phyloP scores from a whole-genome alignment of 2,329 filamentous ascomycete genomes.

The Graphium sp. region DNA sequence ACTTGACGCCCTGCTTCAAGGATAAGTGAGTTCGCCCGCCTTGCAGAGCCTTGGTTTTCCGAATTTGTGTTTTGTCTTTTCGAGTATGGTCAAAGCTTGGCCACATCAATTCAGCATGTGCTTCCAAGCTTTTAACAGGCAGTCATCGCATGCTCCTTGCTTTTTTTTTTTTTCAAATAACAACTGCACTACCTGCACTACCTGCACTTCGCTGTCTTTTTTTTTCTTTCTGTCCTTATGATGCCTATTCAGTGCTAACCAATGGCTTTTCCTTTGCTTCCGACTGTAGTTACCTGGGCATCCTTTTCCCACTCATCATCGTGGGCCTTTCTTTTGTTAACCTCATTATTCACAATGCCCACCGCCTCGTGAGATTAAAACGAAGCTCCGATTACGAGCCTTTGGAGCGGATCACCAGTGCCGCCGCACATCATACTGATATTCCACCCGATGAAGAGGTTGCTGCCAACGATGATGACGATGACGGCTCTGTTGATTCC shows the following conservation, averaged over 20 bases:
- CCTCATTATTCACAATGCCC: slow-evolving; percentile 40
- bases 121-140: not conserved
- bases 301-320: slow-evolving; percentile 59
- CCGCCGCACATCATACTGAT: slow-evolving; percentile 28
- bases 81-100: no score
- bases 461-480: slow-evolving; percentile 38
- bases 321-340: slow-evolving; percentile 54
- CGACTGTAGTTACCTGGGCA: slow-evolving; percentile 52
- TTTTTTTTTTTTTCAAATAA: not conserved
- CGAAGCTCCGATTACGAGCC: slow-evolving; percentile 39
- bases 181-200: not conserved
- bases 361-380: slow-evolving; percentile 29
- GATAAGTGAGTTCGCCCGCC: slow-evolving; percentile 39
- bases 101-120: not conserved
- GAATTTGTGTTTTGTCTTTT: slow-evolving; percentile 1
- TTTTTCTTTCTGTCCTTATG: not conserved
- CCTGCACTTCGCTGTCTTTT: not conserved
- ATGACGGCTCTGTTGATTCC: no score
- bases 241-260: slow-evolving; percentile 3
- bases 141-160: slow-evolving; percentile 2
- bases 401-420: slow-evolving; percentile 24
- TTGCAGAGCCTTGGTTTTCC: slow-evolving; percentile 1
- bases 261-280: not conserved
- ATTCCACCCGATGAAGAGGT: slow-evolving; percentile 27
- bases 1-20: slow-evolving; percentile 46